These are phyloP conservation scores for Hymenotorrendiella dingleyae DNA, from an alignment of 2,329 filamentous ascomycete species.

Conservation along the genomic window DNA sequence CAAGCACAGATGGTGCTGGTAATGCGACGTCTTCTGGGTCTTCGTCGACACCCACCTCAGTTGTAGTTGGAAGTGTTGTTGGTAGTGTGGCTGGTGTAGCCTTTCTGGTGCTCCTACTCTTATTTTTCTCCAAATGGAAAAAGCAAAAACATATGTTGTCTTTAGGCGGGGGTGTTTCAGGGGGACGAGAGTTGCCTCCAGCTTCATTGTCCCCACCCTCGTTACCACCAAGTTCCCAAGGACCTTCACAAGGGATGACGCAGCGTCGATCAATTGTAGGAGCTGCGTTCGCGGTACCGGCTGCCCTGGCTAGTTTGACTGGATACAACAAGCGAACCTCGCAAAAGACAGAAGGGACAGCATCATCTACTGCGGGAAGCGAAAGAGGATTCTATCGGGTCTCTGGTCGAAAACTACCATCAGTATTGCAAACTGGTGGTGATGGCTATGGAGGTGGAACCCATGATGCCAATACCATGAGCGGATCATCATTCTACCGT, in stretches of 20 bases:
- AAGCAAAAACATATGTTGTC: slow-evolving; percentile 39
- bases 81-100: slow-evolving; percentile 48
- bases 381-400: slow-evolving; percentile 60
- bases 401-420: slow-evolving; percentile 58
- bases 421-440: slow-evolving; percentile 55
- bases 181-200: too few relatives aligned
- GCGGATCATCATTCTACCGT: slow-evolving; percentile 46
- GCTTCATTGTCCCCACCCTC: slow-evolving; percentile 25
- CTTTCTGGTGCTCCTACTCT: slow-evolving; percentile 47
- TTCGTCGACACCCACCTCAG: slow-evolving; percentile 20
- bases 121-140: slow-evolving; percentile 50
- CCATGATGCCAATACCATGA: slow-evolving; percentile 34
- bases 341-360: slow-evolving; percentile 28
- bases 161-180: slow-evolving; percentile 38
- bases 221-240: slow-evolving; percentile 13
- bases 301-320: slow-evolving; percentile 42
- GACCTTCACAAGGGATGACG: slow-evolving; percentile 35
- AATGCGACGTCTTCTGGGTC: slow-evolving; percentile 11
- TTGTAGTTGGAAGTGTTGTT: slow-evolving; percentile 28
- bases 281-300: slow-evolving; percentile 43
- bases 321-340: slow-evolving; percentile 33
- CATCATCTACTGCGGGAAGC: slow-evolving; percentile 33
- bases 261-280: slow-evolving; percentile 40
- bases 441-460: slow-evolving; percentile 53
- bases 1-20: slow-evolving; percentile 17